Evolutionary conservation across 1,284 basidiomycete species (phyloP), one percentile per base, ranked within the genome.

Genomic region (Apiotrichum gracile): DNA sequence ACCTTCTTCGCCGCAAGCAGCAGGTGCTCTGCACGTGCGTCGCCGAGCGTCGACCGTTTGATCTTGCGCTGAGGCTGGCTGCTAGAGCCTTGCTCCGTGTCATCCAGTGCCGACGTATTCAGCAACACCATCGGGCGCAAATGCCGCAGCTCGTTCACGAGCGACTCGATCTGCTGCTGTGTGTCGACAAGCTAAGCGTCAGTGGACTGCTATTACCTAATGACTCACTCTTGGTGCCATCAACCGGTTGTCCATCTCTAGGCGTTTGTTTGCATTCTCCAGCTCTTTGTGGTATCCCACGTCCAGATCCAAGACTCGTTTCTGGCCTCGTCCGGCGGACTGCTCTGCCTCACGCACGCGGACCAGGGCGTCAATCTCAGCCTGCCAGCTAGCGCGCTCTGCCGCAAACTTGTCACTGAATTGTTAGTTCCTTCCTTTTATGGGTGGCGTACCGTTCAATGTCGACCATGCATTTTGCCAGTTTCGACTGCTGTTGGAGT

Each of bases 271-370:
- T 21, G 67, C 63, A 10, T 69, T 69, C 52, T 74, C 72, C 42
- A 74, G 61, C 51, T 72, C 72, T 49, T 71, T 67, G 52, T 74
- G 72, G 52, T 74, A 74, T 13, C 69, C 69, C 12, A 74, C 72
- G 56, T 72, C 67, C 16, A 74, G 55, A 42, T 74, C 69, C 16
- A 72, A 51, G 0, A 68, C 47, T 29, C 63, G 65, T 31, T 62
- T 64, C 13, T 62, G 65, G 25, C 62, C 57, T 8, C 55, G 60
- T 2, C 67, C 63, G 12, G 67, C 63, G 2, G 65, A 63, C 7
- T 60, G 61, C 52, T 72, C 72, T 9, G 54, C 56, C 26, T 70
- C 68, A 33, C 66, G 52, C 5, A 48, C 49, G 17, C 60, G 52
- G 10, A 68, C 49, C 13, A 74, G 44, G 4, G 72, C 70, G n/a